phyloP scores from a whole-genome alignment of 2,329 filamentous ascomycete species.

The Talaromyces atroroseus region DNA sequence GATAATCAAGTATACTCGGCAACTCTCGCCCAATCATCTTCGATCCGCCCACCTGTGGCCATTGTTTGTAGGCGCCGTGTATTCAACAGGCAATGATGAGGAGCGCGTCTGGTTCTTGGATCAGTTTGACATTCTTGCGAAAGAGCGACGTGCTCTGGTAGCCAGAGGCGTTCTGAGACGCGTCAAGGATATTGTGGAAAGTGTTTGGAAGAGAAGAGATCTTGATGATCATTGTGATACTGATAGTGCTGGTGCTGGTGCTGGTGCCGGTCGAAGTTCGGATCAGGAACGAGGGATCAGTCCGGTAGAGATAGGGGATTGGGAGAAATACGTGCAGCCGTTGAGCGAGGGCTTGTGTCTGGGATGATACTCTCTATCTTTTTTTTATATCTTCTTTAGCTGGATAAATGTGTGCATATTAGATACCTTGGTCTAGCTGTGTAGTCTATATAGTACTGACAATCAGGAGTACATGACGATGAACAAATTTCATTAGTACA shows the following conservation, averaged over 20 bases:
- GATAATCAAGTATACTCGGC: constrained; percentile 11
- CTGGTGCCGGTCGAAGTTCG: background rate
- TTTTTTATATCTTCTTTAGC: too few species aligned
- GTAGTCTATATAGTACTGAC: too few species aligned
- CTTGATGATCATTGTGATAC: constrained; percentile 6
- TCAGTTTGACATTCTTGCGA: constrained; percentile 12
- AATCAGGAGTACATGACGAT: too few species aligned
- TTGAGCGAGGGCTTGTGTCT: constrained; percentile 14
- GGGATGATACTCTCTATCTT: constrained; percentile 1
- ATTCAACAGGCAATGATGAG: constrained; percentile 13
- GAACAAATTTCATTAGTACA: background rate
- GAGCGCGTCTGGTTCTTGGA: constrained; percentile 14
- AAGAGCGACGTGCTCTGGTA: constrained; percentile 8
- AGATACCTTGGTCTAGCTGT: background rate
- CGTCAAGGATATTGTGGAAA: constrained; percentile 14
- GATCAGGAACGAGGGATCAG: background rate
- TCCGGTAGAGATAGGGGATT: constrained; percentile 3
- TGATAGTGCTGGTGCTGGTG: background rate
- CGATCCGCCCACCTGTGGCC: constrained; percentile 15
- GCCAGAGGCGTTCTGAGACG: constrained; percentile 11
- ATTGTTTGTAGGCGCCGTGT: constrained; percentile 14
- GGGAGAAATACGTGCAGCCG: constrained; percentile 16
- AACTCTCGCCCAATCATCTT: constrained; percentile 12
- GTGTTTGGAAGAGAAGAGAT: constrained; percentile 16
- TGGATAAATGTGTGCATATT: too few species aligned